Percentiles rank a stretch among this genome's conserved stretches.
Conservation (phyloP, 129 eudicot species). For the Pulicaria dysenterica region DNA sequence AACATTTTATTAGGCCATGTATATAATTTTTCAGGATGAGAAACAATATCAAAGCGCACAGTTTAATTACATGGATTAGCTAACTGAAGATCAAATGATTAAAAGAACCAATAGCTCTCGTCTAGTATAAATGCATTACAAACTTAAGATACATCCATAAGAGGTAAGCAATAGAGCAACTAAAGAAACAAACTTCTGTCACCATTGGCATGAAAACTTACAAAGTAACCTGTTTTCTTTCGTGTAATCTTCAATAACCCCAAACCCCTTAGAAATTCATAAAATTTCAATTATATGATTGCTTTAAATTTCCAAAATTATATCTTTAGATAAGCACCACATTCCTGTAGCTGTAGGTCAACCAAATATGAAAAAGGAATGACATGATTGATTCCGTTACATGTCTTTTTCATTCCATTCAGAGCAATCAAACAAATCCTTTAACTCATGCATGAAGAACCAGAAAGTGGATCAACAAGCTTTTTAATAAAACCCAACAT, state of each 20-base stretch:
- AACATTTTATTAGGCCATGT: slow-evolving; percentile 19
- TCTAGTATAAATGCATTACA: not conserved
- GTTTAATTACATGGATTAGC: slow-evolving; percentile 17
- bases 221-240: not conserved
- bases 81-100: slow-evolving; percentile 2
- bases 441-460: not conserved
- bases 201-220: not conserved
- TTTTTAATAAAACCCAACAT: not conserved
- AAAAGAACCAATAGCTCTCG: slow-evolving; percentile 6
- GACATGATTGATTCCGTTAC: no score
- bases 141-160: no score
- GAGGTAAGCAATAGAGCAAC: no score
- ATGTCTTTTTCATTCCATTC: no score
- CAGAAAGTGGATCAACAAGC: slow-evolving; percentile 4
- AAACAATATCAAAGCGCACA: slow-evolving; percentile 17
- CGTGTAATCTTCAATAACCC: not conserved
- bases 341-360: no score
- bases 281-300: not conserved
- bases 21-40: slow-evolving; percentile 3
- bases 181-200: no score
- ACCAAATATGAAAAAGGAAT: no score
- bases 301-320: no score
- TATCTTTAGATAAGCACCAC: no score
- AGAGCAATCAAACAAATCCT: no score
- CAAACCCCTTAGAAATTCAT: not conserved